Conservation (phyloP, 2,329 filamentous ascomycete species). For the Cadophora sp. region DNA sequence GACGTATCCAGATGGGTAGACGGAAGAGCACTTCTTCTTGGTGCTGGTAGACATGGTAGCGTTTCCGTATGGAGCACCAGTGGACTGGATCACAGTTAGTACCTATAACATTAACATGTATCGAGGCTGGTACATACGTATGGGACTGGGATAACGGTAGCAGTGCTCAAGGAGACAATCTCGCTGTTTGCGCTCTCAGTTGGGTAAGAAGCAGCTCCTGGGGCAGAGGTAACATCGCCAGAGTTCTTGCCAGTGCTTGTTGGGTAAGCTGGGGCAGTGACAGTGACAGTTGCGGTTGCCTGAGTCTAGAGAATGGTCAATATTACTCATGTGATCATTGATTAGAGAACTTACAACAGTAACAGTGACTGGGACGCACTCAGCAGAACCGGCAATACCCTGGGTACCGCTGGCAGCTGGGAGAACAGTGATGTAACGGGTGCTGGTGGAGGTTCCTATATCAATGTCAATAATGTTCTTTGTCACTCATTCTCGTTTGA, state of each 20-base stretch:
- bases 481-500: not conserved
- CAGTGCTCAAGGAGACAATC: slow-evolving; percentile 36
- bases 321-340: not conserved
- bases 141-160: slow-evolving; percentile 39
- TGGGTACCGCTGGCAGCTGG: slow-evolving; percentile 17
- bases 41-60: slow-evolving; percentile 28
- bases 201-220: slow-evolving; percentile 17
- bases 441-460: slow-evolving; percentile 29
- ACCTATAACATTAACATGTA: not conserved
- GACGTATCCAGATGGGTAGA: slow-evolving; percentile 40
- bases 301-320: slow-evolving; percentile 22
- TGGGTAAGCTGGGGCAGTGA: slow-evolving; percentile 18
- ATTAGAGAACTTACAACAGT: slow-evolving; percentile 39
- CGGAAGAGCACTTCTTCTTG: slow-evolving; percentile 38
- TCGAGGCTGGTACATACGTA: slow-evolving; percentile 5
- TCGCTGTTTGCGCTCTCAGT: slow-evolving; percentile 10
- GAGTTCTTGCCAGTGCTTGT: slow-evolving; percentile 10
- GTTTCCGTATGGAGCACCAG: slow-evolving; percentile 38
- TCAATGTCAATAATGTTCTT: not conserved
- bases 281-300: slow-evolving; percentile 14
- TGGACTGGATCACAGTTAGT: slow-evolving; percentile 19
- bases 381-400: slow-evolving; percentile 21
- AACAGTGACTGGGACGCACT: slow-evolving; percentile 40
- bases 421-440: slow-evolving; percentile 32
- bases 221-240: slow-evolving; percentile 13